Conservation (phyloP, 1,139 yeast genomes). For the Kodamaea arcana region DNA sequence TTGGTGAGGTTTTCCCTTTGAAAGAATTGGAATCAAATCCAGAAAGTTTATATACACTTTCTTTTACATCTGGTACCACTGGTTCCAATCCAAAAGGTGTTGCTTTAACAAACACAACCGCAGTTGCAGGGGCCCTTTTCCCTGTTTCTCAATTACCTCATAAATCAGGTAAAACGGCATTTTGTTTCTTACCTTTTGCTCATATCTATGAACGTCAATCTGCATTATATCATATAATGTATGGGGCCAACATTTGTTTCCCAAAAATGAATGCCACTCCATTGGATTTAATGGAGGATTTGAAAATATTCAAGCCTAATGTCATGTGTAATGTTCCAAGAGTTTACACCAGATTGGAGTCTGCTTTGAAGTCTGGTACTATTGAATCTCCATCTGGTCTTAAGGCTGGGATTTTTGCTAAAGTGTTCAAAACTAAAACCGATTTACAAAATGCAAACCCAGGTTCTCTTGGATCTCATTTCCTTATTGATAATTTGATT, state of each 20-base stretch:
- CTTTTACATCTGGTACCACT: conserved; percentile 78
- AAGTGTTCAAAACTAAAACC: conserved; percentile 16
- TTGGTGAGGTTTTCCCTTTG: conserved; percentile 49
- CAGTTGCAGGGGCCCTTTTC: conserved; percentile 47
- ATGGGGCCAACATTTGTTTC: conserved; percentile 19
- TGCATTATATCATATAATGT: conserved; percentile 10
- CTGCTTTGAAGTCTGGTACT: conserved; percentile 43
- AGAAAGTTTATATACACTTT: conserved; percentile 57
- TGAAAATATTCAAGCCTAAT: conserved; percentile 51
- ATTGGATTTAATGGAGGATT: conserved; percentile 51
- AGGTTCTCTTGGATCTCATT: conserved; percentile 23
- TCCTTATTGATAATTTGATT: conserved; percentile 47
- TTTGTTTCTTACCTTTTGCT: conserved; percentile 24
- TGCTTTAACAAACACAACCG: conserved; percentile 51
- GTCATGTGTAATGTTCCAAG: conserved; percentile 60
- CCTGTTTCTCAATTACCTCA: conserved; percentile 13
- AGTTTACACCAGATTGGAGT: conserved; percentile 58
- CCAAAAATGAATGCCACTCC: conserved; percentile 35
- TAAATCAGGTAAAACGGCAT: conserved; percentile 9
- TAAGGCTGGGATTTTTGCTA: conserved; percentile 11
- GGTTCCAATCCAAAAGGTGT: conserved; percentile 71
- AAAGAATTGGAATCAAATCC: conserved; percentile 49
- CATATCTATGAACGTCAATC: conserved; percentile 24
- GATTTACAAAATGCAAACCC: conserved; percentile 17
- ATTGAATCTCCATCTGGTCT: conserved; percentile 18